Evolutionary conservation across 2,329 filamentous ascomycete species (phyloP), one percentile per base, ranked within the genome.

Genomic region (Colletotrichum sidae): DNA sequence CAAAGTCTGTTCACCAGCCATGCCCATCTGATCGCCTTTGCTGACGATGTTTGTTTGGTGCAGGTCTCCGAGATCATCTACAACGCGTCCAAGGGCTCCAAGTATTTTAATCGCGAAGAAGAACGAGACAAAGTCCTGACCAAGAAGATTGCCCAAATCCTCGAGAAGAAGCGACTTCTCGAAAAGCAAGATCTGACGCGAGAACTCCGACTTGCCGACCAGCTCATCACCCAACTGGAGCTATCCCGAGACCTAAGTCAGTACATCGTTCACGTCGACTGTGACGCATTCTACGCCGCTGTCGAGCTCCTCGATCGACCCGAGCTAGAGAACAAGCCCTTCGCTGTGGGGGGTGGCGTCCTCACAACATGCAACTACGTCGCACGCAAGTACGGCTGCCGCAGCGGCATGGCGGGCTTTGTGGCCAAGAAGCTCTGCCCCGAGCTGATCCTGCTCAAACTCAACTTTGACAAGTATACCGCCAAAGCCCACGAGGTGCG

Each of bases 271-370:
- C 96, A 99, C 75, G 87, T 98, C 52, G 96, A 99, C 76, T 98
- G 96, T 78, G 96, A 99, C 81, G 96, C 96, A 13, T 99, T 99
- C 78, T 99, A 96, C 73, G 96, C 96, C 1, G 93, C 96, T 0
- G 96, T 98, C 1, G 96, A 98, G 76, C 92, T 90, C 70, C 84
- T 94, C 3, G 90, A 93, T 72, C 86, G 91, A 1, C 96, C 95
- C 0, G 94, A 97, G 74, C 84, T 99, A 50, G 92, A 91, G 65
- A 84, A 94, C 44, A 82, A 97, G 0, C 96, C 96, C 0, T 97
- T 99, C 79, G 94, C 95, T 0, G 96, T 99, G 0, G 96, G 96
- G 1, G 81, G 75, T 13, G 88, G 88, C 2, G 88, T 90, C 3
- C 76, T 90, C 34, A 88, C 87, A 17, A 90, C 87, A 0, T 90